Conservation (phyloP, 202 grass and related monocot species). For the Hordeum pubiflorum region DNA sequence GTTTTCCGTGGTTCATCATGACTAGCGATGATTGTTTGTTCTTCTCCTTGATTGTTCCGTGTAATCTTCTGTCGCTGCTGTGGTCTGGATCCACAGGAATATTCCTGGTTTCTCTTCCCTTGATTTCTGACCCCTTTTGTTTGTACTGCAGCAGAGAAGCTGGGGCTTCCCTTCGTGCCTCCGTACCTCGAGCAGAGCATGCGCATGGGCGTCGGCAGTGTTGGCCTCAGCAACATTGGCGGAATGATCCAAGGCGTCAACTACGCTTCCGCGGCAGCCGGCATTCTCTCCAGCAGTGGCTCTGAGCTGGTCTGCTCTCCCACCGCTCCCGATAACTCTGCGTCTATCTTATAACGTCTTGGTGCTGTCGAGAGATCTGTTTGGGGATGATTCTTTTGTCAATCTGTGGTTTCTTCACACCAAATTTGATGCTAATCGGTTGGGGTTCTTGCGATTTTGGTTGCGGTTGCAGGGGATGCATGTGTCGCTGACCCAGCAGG, state of each 20-base stretch:
- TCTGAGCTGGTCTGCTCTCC: conserved; percentile 48
- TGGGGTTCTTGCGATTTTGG: neutral
- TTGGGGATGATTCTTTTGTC: neutral
- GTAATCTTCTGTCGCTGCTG: neutral
- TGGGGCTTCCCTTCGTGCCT: conserved; percentile 59
- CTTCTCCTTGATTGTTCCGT: neutral
- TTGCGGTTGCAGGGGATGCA: conserved; percentile 56
- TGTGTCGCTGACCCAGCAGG: conserved; percentile 57
- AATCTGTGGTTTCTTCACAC: neutral
- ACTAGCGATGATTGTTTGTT: neutral
- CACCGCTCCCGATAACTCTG: neutral
- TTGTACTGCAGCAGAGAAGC: conserved; percentile 35
- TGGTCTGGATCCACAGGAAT: neutral
- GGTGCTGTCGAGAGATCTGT: neutral
- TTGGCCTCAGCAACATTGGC: conserved; percentile 22
- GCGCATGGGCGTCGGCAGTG: conserved; percentile 5
- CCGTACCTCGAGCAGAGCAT: conserved; percentile 53
- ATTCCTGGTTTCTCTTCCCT: neutral
- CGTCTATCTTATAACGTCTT: neutral
- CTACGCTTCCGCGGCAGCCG: conserved; percentile 57
- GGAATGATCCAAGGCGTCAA: conserved; percentile 58
- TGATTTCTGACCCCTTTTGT: neutral
- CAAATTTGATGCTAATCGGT: neutral
- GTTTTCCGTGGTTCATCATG: neutral
- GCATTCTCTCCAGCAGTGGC: conserved; percentile 61